Evolutionary conservation across 116 monocot genomes (phyloP).

Genomic region (Trichopus zeylanicus): DNA sequence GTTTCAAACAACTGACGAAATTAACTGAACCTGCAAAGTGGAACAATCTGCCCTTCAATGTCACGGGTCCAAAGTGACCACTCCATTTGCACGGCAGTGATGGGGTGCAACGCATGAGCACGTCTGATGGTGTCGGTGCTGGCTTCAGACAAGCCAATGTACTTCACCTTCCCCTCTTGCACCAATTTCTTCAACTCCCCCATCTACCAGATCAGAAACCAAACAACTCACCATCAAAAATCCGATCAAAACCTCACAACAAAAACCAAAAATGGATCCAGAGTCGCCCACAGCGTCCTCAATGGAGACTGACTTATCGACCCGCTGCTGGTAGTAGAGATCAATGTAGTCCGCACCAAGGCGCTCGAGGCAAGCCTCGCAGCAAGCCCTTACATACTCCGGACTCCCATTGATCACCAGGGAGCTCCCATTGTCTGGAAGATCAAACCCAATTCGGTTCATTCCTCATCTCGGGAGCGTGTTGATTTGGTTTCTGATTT

Average conservation of each 20-base stretch:
- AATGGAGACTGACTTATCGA: conserved; percentile 32
- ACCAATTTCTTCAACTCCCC: conserved; percentile 46
- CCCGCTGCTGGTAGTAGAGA: conserved; percentile 46
- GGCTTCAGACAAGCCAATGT: conserved; percentile 47
- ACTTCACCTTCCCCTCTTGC: conserved; percentile 54
- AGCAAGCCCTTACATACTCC: conserved; percentile 41
- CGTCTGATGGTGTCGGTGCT: conserved; percentile 46
- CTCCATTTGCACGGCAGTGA: conserved; percentile 47
- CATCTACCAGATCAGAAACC: conserved; percentile 17
- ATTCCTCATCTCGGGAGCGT: too few species aligned
- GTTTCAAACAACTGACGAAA: neutral
- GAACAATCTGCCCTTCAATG: conserved; percentile 42
- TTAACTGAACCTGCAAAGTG: conserved; percentile 33
- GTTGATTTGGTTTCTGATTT: too few species aligned
- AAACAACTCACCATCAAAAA: neutral
- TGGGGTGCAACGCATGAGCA: conserved; percentile 42
- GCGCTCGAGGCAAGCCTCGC: conserved; percentile 37
- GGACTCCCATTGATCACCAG: conserved; percentile 26
- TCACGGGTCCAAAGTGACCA: conserved; percentile 60
- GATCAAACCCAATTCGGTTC: too few species aligned
- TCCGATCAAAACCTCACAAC: neutral
- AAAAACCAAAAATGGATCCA: neutral
- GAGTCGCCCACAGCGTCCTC: conserved; percentile 38
- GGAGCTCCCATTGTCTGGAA: neutral
- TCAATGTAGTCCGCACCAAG: conserved; percentile 47